These are phyloP conservation scores for Phaseolus lunatus DNA, from an alignment of 306 rosid species.

Conservation along the genomic window DNA sequence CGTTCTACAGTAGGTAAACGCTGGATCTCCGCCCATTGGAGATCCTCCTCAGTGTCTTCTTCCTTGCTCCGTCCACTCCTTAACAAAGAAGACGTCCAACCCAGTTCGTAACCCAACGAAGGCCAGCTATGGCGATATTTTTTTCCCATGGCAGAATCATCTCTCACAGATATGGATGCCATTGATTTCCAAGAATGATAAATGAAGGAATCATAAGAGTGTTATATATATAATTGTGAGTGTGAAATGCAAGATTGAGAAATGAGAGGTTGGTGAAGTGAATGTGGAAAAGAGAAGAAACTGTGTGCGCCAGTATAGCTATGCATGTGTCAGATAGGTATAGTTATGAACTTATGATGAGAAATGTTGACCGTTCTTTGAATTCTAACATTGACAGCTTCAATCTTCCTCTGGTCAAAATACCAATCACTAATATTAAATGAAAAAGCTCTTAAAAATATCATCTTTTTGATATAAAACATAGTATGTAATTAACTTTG, in stretches of 20 bases:
- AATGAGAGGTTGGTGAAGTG: neutral
- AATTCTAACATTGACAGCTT: too few species aligned
- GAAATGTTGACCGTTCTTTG: neutral
- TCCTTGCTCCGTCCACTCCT: constrained; percentile 44
- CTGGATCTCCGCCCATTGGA: constrained; percentile 76
- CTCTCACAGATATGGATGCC: constrained; percentile 49
- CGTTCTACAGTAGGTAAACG: constrained; percentile 71
- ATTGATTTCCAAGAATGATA: neutral
- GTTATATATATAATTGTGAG: neutral
- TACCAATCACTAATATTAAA: too few species aligned
- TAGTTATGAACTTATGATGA: too few species aligned
- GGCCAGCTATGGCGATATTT: constrained; percentile 50
- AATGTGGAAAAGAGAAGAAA: neutral
- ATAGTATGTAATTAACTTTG: too few species aligned
- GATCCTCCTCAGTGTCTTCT: constrained; percentile 61
- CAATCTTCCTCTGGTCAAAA: too few species aligned
- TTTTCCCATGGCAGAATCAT: constrained; percentile 39
- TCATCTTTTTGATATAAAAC: too few species aligned
- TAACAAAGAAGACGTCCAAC: constrained; percentile 47
- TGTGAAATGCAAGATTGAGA: too few species aligned
- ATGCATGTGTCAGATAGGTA: neutral
- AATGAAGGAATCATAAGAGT: neutral
- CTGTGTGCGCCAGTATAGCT: too few species aligned
- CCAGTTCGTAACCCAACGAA: constrained; percentile 48
- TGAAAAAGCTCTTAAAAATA: too few species aligned